Evolutionary conservation across 1,284 basidiomycete species (phyloP), one percentile per base, ranked within the genome.

Genomic region (Puccinia novopanici): DNA sequence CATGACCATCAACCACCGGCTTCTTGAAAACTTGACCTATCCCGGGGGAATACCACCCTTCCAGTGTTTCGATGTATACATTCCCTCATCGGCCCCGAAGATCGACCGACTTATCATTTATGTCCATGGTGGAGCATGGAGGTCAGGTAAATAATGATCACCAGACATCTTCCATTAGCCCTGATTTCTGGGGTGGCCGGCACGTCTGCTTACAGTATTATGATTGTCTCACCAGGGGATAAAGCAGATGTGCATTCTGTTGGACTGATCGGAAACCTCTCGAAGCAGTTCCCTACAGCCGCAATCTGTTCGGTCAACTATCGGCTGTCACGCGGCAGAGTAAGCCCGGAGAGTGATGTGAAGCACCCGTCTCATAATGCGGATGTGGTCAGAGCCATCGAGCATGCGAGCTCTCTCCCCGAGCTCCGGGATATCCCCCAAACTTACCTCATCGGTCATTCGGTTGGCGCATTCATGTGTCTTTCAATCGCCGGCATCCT

Each of bases 51-150:
- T 30, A 1, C 10, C 68, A 54, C 45, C 50, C 3, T 50, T 52
- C 22, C 48, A 71, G 45, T 71, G 27, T 34, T 71, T 54, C 22
- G 73, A 75, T 63, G 13, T 75, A 24, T 75, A 75, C 17, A 30
- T 75, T 22, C 73, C 73, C 27, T 30, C 24, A 10, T 22, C 42
- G 10, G 24, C 24, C 19, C 52, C 24, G 2, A 54, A 24, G 24
- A n/a, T 45, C 12, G 17, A 5, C 48, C 79, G 34, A 57, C 63
- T 80, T 6, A 17, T 80, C 12, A 67, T 67, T 37, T 75, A 68
- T 50, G 61, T 80, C 65, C 79, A 80, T 67, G 79, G 79, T 22
- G 79, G 79, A 50, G 79, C 79, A 68, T 80, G 79, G 79, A 71
- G 79, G 45, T 12, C 70, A 30, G 79, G 79, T 75, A 55, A 80